Evolutionary conservation across 2,329 filamentous ascomycete species (phyloP).

Genomic region (Dactylonectria macrodidyma): DNA sequence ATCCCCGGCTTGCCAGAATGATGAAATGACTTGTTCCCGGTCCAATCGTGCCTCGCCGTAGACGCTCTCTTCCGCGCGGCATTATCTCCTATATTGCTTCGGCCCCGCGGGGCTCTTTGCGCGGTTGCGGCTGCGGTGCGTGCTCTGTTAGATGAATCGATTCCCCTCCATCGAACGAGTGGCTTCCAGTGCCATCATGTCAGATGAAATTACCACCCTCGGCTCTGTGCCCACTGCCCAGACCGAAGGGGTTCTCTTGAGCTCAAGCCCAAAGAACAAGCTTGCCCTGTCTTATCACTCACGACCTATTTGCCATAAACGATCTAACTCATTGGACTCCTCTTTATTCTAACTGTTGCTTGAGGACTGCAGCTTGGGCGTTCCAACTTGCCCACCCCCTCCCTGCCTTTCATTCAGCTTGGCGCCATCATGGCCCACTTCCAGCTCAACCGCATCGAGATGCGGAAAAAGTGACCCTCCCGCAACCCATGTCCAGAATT

Average conservation of each 20-base stretch:
- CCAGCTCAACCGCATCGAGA: background rate
- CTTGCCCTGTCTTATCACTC: background rate
- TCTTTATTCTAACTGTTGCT: background rate
- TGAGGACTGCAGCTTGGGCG: no score
- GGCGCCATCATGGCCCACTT: conserved; percentile 1
- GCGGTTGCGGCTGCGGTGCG: conserved; percentile 9
- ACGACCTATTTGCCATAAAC: background rate
- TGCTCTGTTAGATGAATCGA: conserved; percentile 19
- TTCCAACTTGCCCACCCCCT: background rate
- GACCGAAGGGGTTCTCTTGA: background rate
- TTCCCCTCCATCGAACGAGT: conserved; percentile 34
- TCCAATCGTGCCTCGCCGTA: background rate
- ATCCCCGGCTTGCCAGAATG: conserved; percentile 14
- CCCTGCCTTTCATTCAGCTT: background rate
- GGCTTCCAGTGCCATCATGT: conserved; percentile 34
- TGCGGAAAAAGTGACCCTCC: background rate
- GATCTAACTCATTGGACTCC: background rate
- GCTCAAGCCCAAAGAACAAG: background rate
- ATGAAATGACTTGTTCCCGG: background rate
- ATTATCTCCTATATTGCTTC: conserved; percentile 28
- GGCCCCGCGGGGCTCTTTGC: background rate
- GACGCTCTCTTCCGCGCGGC: conserved; percentile 2
- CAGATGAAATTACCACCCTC: conserved; percentile 37
- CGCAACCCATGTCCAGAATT: background rate
- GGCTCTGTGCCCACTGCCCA: conserved; percentile 11